Evolutionary conservation across 2,329 filamentous ascomycete genomes (phyloP), one percentile per base, ranked within the genome.

Genomic region (Penicillium freii): DNA sequence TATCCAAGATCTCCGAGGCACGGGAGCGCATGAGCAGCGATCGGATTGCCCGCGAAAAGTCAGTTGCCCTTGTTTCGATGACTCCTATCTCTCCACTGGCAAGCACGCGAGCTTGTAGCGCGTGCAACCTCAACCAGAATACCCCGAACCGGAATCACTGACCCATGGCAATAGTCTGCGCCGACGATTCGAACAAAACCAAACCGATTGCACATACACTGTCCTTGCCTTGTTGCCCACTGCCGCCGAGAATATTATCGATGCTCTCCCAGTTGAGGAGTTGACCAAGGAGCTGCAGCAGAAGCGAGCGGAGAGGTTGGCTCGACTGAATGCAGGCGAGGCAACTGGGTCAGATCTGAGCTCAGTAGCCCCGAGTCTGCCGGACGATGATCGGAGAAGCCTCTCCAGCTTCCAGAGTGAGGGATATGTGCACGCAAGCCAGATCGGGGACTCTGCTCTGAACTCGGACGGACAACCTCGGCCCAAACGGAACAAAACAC

Each of bases 151-250:
- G 36, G 38, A 51, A 27, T 59, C 29, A 57, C 61, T 67, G 45
- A 67, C 61, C 49, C 46, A 51, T 52, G 17, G 29, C 25, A 47
- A 51, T 68, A 97, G 93, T 76, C 84, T 99, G 60, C 92, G 92
- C 51, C 89, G 94, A 58, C 90, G 94, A 71, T 99, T 99, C 78
- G 91, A 97, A 75, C 94, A 99, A 77, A 99, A 99, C 75, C 94
- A 99, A 74, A 93, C 96, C 73, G 94, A 99, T 77, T 99, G 94
- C 78, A 97, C 93, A 47, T 97, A 95, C 73, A 99, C 94, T 38
- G 92, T 97, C 44, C 87, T 97, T n/a, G 94, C 93, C 31, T 86
- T 99, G 54, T 83, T 99, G 10, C 94, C 94, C 5, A 96, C 93
- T 34, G 90, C 92, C 7, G 92, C 92, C 25, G 87, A 94, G 65